Evolutionary conservation across 139 green algal genomes (phyloP), one percentile per base, ranked within the genome.

Genomic region (Chlorella sp.): DNA sequence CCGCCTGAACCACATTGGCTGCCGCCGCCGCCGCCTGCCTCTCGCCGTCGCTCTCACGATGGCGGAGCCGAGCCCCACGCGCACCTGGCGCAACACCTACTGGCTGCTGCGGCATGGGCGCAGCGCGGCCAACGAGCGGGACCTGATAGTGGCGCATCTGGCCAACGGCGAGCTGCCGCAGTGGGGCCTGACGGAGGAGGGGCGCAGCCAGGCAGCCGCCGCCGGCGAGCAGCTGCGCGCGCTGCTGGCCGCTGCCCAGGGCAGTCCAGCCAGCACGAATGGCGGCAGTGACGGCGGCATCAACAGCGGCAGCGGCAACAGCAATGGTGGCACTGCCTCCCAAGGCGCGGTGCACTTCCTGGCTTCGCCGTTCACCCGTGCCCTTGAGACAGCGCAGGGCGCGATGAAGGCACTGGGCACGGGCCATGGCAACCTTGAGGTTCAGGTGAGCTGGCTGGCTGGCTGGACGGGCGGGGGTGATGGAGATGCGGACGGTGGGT

Each of bases 361-460:
- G 20, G 68, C 68, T 20, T 94, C 90, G 12, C 91, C 91, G 5
- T 94, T 94, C 72, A 92, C 84, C 18, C 78, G 91, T n/a, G 88
- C 89, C 0, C 1, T 88, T 32, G 74, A 93, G 34, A 94, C 91
- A 4, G 91, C 91, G 4, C n/a, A 44, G 3, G 79, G 39, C 4
- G 30, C 78, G 0, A 71, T 63, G 21, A 18, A 41, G 38, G 64
- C 30, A 9, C 63, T 84, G 64, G 65, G 79, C 63, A 39, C 75
- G 26, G 5, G 44, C 18, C n/a, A 63, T 11, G 64, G 64, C 12
- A 47, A 56, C 18, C 21, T 13, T 32, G 60, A 39, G 0, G 6
- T 88, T 3, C 62, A 88, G 82, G 86, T 88, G 38, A 15, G 74
- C 20, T 28, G 51, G 51, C n/a, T n/a, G n/a, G n/a, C n/a, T n/a